Base-by-base conservation (phyloP, 768 basidiomycete genomes). In the Aureoboletus auriporus region DNA sequence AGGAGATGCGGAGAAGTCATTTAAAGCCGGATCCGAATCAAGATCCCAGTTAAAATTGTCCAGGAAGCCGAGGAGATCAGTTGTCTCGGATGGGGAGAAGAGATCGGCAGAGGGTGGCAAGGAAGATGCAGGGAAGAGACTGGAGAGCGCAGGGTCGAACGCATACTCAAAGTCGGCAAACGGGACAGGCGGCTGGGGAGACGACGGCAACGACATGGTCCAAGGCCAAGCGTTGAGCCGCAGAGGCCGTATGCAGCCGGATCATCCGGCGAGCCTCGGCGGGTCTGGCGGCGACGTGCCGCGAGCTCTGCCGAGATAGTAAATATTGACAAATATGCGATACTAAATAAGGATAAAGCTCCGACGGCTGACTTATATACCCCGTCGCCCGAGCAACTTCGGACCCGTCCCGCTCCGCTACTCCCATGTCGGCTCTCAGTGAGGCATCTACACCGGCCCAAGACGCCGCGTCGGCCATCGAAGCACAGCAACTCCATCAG, bases 1-100 rank as follows among this genome's bases (percentile, higher is more conserved):
- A 0, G 49, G 45, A 30, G 51, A 45, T 34, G 40, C 0, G 49
- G 47, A 26, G 9, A 33, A 42, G 47, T 47, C 54, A 36, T 39
- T 28, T 23, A 65, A 55, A 14, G 53, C 12, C 26, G 64, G 63
- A n/a, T 75, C 75, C 1, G 72, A 54, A 26, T 76, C 73, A 50
- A 80, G 71, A 46, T 86, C 84, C 81, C 82, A 83, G 58, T 73
- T 77, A 59, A 90, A 88, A 66, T 83, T 84, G 68, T 91, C 88
- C 63, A 92, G 79, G 64, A 92, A 92, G 47, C 84, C 83, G 51
- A 90, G 75, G 45, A 92, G 72, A 66, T 89, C 82, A 0, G 82
- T 85, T 6, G 86, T 86, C 68, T 92, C 89, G 52, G 83, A 76
- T 0, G 80, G 74, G 8, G 88, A 86, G 66, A 92, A 87, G 55